Evolutionary conservation across 352 stramenopile genomes (phyloP).

Genomic region (Globisporangium solare): DNA sequence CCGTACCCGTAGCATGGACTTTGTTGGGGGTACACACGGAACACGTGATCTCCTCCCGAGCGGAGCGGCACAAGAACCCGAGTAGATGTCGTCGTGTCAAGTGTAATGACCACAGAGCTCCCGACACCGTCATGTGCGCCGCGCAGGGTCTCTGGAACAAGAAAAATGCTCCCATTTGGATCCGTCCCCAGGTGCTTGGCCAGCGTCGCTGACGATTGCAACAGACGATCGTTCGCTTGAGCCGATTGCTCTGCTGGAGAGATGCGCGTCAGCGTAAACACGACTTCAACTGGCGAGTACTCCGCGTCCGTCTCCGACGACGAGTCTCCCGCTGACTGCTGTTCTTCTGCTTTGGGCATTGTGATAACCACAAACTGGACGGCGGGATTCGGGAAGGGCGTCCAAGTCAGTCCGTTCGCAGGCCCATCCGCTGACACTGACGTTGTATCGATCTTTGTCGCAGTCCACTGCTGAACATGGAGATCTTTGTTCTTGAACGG

Average conservation of each 20-base stretch:
- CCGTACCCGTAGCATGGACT: conserved; percentile 51
- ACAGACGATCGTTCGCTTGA: conserved; percentile 11
- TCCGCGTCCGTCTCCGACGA: conserved; percentile 6
- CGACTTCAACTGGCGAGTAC: conserved; percentile 15
- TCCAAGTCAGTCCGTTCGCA: conserved; percentile 2
- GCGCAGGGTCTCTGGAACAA: conserved; percentile 33
- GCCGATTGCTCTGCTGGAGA: conserved; percentile 10
- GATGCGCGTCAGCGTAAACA: conserved; percentile 39
- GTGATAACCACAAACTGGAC: conserved; percentile 36
- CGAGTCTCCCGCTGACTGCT: conserved; percentile 21
- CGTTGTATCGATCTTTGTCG: conserved; percentile 11
- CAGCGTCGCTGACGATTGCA: conserved; percentile 2
- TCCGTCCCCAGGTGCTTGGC: conserved; percentile 27
- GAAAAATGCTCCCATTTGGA: conserved; percentile 36
- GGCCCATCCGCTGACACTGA: background rate
- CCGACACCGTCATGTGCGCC: background rate
- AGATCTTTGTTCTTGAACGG: conserved; percentile 20
- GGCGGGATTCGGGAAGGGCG: conserved; percentile 33
- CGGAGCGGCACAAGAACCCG: conserved; percentile 21
- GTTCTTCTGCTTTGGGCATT: conserved; percentile 8
- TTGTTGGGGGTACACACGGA: conserved; percentile 43
- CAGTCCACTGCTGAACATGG: conserved; percentile 21
- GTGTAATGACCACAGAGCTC: conserved; percentile 22
- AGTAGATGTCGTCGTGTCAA: conserved; percentile 34
- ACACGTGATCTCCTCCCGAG: conserved; percentile 20